phyloP scores from a whole-genome alignment of 2,329 filamentous ascomycete genomes.

The Hypoxylon sp. region DNA sequence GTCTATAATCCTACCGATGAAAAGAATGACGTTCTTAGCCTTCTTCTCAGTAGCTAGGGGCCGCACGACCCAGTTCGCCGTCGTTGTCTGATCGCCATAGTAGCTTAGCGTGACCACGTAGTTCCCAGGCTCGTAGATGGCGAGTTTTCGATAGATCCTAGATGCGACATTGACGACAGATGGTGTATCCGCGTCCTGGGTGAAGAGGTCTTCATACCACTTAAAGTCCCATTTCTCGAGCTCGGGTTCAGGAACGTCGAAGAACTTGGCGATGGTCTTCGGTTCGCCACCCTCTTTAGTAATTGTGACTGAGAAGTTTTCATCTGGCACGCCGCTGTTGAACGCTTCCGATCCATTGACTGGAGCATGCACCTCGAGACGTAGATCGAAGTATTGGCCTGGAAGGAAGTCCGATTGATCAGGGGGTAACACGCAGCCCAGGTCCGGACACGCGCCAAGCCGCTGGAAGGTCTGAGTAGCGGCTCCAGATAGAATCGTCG shows the following conservation, averaged over 20 bases:
- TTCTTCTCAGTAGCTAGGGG: conserved; percentile 77
- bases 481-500: conserved; percentile 58
- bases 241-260: conserved; percentile 77
- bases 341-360: conserved; percentile 86
- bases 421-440: conserved; percentile 73
- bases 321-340: conserved; percentile 76
- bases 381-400: conserved; percentile 87
- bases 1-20: conserved; percentile 73
- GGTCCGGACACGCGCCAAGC: conserved; percentile 70
- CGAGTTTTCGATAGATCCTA: conserved; percentile 82
- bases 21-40: conserved; percentile 88
- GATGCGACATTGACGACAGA: conserved; percentile 84
- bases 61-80: conserved; percentile 82
- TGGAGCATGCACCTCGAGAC: conserved; percentile 85
- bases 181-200: conserved; percentile 76
- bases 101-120: conserved; percentile 84
- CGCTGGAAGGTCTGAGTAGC: conserved; percentile 72
- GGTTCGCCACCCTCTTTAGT: conserved; percentile 71
- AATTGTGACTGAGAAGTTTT: conserved; percentile 82
- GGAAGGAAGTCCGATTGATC: conserved; percentile 84
- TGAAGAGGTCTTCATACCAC: conserved; percentile 90
- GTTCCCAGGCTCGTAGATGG: conserved; percentile 82
- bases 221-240: conserved; percentile 86
- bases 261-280: conserved; percentile 74
- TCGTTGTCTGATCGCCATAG: conserved; percentile 79